phyloP scores from a whole-genome alignment of 108 stramenopile genomes.

The Phaeodactylum tricornutum region DNA sequence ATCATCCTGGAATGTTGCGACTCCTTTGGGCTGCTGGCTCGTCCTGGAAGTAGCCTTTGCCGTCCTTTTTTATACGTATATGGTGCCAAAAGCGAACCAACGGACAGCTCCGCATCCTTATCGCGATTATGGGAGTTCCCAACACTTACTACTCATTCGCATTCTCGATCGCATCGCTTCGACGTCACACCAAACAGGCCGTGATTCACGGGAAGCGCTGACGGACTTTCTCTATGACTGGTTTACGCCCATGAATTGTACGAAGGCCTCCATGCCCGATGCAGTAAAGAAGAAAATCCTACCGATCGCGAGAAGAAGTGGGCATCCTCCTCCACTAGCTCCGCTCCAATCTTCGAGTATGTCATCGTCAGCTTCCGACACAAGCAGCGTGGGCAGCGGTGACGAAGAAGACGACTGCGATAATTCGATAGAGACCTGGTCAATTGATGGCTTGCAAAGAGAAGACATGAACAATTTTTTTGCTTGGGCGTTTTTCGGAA shows the following conservation, averaged over 20 bases:
- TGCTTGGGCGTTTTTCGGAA: conserved; percentile 74
- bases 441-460: conserved; percentile 17
- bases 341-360: not conserved
- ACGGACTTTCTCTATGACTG: conserved; percentile 13
- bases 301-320: not conserved
- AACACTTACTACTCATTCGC: conserved; percentile 17
- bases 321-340: not conserved
- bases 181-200: conserved; percentile 2
- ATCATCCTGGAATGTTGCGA: too few relatives aligned
- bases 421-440: conserved; percentile 1
- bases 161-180: conserved; percentile 30
- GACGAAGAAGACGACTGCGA: not conserved
- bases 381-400: not conserved
- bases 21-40: too few relatives aligned
- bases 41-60: conserved; percentile 5
- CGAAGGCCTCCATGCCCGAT: not conserved
- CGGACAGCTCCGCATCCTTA: conserved; percentile 10
- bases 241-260: conserved; percentile 7
- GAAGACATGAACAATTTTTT: conserved; percentile 60
- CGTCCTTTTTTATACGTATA: conserved; percentile 11
- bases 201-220: conserved; percentile 6
- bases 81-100: conserved; percentile 24
- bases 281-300: not conserved
- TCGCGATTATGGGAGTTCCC: conserved; percentile 23
- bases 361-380: not conserved